Base-by-base conservation (phyloP, 768 basidiomycete genomes). In the Wakefieldia striispora region DNA sequence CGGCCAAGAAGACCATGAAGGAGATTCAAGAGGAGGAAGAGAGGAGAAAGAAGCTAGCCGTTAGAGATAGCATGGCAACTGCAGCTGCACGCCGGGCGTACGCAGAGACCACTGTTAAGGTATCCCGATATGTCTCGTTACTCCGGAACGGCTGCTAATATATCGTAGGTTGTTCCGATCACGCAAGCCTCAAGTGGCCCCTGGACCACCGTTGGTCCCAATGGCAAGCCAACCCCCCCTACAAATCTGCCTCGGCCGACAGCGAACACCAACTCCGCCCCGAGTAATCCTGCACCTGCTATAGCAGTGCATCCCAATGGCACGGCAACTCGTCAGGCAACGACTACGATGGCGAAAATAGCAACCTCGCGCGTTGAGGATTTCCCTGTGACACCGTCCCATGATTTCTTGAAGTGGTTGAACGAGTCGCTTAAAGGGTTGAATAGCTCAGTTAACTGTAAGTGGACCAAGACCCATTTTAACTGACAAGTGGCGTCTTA, bases 21-120 rank as follows among this genome's bases (percentile, higher is more conserved):
- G 94, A 99, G 73, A 99, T 99, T 35, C 91, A 95, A 63, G 95
- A 98, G 69, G 97, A 99, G 60, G 97, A 99, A 63, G 92, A 95
- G 69, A 80, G 74, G 55, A 79, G 87, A 54, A 94, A 92, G 75
- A 88, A 84, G 68, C 59, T 71, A 24, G 75, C 75, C 1, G 69
- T 72, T 7, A 86, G 84, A 66, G 83, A 88, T 55, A 82, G 76
- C 45, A 73, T 74, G 46, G 77, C 77, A 9, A 71, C 80, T 12
- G 73, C 78, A 19, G 77, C 78, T 34, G 74, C 80, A 8, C 81
- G 86, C 63, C 76, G 90, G 45, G 86, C 77, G 4, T 88, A 95
- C 60, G 90, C 89, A 4, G 91, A 93, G 50, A 80, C 81, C 26
- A 84, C 86, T 3, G 80, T 76, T 54, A 91, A 88, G 80, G 89